Evolutionary conservation across 2,329 filamentous ascomycete species (phyloP).

Genomic region (Pseudomassariella vexata): DNA sequence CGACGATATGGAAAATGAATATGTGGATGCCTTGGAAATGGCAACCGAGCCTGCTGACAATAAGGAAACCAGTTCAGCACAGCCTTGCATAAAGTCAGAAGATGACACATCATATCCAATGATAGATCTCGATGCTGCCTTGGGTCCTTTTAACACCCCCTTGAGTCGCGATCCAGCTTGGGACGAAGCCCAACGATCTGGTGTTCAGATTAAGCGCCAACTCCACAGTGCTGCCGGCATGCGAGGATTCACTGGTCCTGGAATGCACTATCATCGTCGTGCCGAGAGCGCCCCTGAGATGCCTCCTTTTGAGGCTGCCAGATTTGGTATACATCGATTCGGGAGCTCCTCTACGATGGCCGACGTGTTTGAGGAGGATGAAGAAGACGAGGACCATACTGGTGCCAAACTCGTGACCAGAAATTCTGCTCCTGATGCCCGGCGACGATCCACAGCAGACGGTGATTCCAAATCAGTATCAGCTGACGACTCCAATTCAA

Average conservation of each 20-base stretch:
- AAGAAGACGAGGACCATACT: slow-evolving; percentile 50
- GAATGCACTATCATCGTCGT: slow-evolving; percentile 71
- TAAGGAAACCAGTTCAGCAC: slow-evolving; percentile 14
- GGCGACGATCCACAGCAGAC: slow-evolving; percentile 13
- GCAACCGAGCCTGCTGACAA: slow-evolving; percentile 33
- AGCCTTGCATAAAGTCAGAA: slow-evolving; percentile 31
- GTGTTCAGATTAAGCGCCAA: slow-evolving; percentile 54
- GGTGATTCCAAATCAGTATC: slow-evolving; percentile 15
- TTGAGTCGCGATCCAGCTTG: slow-evolving; percentile 57
- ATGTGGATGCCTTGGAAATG: slow-evolving; percentile 26
- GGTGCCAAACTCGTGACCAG: slow-evolving; percentile 19
- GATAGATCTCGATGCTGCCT: slow-evolving; percentile 89
- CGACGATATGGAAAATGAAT: slow-evolving; percentile 21
- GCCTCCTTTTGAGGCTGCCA: slow-evolving; percentile 62
- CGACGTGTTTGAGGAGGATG: slow-evolving; percentile 82
- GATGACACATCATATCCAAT: slow-evolving; percentile 70
- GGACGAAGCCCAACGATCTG: slow-evolving; percentile 58
- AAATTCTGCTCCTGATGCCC: slow-evolving; percentile 18
- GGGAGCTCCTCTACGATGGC: slow-evolving; percentile 71
- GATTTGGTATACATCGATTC: slow-evolving; percentile 54
- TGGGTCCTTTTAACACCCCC: slow-evolving; percentile 87
- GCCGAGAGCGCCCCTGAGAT: slow-evolving; percentile 78
- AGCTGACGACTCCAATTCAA: slow-evolving; percentile 18
- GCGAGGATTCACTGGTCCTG: slow-evolving; percentile 61
- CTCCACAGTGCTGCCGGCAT: slow-evolving; percentile 73